A percentile compares a stretch with the other conserved stretches of the same genome.
Conservation (phyloP, 495 filamentous ascomycete genomes). For the Usnea hakonensis region DNA sequence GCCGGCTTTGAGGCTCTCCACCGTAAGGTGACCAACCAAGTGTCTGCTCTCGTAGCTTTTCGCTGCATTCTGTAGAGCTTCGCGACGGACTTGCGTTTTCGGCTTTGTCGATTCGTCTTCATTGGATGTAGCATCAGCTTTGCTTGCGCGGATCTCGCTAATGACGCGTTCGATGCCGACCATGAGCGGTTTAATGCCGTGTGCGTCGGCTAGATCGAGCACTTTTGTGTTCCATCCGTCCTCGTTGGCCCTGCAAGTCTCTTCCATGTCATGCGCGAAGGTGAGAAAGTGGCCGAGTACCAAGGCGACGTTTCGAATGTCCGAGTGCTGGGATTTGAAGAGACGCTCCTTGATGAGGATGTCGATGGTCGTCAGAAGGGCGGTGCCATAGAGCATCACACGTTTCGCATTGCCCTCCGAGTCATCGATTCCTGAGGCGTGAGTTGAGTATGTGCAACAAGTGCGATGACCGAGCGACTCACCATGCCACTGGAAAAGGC, state of each 20-base stretch:
- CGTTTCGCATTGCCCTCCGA: not conserved
- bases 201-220: not conserved
- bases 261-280: not conserved
- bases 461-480: not conserved
- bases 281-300: not conserved
- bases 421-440: not conserved
- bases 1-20: not conserved
- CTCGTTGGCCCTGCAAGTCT: not conserved
- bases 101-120: not conserved
- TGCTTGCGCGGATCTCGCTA: not conserved
- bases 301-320: not conserved
- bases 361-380: not conserved
- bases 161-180: not conserved
- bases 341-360: not conserved
- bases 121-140: not conserved
- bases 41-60: not conserved
- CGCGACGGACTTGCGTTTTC: not conserved
- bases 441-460: not conserved
- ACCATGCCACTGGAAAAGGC: not conserved
- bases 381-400: not conserved
- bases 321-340: not conserved
- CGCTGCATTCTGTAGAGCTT: not conserved
- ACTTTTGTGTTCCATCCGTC: not conserved
- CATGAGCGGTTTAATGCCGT: not conserved
- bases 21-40: not conserved